A percentile compares a stretch with the other conserved stretches of the same genome.
Conservation (phyloP, 805 yeast species). For the Metschnikowia aberdeeniae region DNA sequence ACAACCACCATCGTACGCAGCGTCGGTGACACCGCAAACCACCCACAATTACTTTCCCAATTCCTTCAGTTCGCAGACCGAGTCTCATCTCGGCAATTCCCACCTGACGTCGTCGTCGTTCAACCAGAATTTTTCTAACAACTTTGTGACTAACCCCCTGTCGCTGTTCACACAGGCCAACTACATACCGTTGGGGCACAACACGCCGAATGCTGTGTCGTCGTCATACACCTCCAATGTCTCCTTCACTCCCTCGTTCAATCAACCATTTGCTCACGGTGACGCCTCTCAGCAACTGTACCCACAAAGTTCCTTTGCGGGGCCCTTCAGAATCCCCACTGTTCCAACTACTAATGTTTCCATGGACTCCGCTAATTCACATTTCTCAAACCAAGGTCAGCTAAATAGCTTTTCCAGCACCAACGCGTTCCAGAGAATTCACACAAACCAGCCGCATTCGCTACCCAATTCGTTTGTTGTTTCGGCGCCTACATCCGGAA, state of each 20-base stretch:
- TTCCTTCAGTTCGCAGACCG: slow-evolving; percentile 10
- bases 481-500: neutral
- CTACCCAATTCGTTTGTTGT: slow-evolving; percentile 2
- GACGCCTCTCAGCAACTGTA: slow-evolving; percentile 4
- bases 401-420: slow-evolving; percentile 1
- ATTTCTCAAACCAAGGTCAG: slow-evolving; percentile 1
- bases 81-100: slow-evolving; percentile 7
- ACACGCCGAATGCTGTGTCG: slow-evolving; percentile 42
- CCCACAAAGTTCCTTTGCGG: slow-evolving; percentile 5
- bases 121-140: slow-evolving; percentile 5
- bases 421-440: slow-evolving; percentile 2
- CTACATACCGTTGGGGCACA: slow-evolving; percentile 41
- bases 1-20: slow-evolving; percentile 19
- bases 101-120: slow-evolving; percentile 13
- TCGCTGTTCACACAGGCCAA: slow-evolving; percentile 16
- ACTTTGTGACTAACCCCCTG: slow-evolving; percentile 1
- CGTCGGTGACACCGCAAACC: slow-evolving; percentile 13
- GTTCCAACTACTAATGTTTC: slow-evolving; percentile 55
- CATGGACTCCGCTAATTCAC: slow-evolving; percentile 40
- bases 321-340: slow-evolving; percentile 25
- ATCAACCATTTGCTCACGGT: slow-evolving; percentile 4
- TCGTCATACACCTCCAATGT: slow-evolving; percentile 41
- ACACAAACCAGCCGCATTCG: neutral
- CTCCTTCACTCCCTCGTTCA: slow-evolving; percentile 33
- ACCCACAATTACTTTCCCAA: slow-evolving; percentile 6